phyloP scores from a whole-genome alignment of 1,139 yeast species.

The Lodderomyces parapsilosis region DNA sequence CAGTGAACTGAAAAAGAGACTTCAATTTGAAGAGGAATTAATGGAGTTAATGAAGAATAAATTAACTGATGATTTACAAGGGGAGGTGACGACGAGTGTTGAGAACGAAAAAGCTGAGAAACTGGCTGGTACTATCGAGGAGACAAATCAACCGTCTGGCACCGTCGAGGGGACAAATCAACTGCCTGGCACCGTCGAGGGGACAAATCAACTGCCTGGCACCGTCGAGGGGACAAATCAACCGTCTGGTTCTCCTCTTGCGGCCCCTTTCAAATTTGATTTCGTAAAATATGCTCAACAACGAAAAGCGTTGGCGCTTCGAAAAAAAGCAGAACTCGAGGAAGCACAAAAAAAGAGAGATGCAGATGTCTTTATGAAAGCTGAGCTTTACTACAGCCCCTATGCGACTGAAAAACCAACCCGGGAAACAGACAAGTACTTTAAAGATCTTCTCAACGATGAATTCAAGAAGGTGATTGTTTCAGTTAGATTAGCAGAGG shows the following conservation, averaged over 20 bases:
- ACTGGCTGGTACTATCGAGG: background rate
- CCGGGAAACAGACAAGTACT: conserved; percentile 23
- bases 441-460: conserved; percentile 26
- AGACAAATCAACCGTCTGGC: conserved; percentile 5
- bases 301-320: conserved; percentile 30
- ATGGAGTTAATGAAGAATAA: conserved; percentile 11
- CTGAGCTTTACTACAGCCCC: conserved; percentile 44
- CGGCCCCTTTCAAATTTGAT: conserved; percentile 46
- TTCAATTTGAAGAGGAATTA: conserved; percentile 24
- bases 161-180: conserved; percentile 18
- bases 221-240: conserved; percentile 18
- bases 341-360: conserved; percentile 20
- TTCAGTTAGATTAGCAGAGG: conserved; percentile 37
- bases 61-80: too few relatives aligned
- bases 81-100: too few relatives aligned
- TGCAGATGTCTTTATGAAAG: conserved; percentile 42
- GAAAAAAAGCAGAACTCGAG: conserved; percentile 16
- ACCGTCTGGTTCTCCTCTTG: too few relatives aligned
- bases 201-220: conserved; percentile 12
- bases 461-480: conserved; percentile 37
- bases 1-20: conserved; percentile 25
- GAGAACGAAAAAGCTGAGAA: conserved; percentile 1
- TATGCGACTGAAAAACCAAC: conserved; percentile 30
- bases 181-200: conserved; percentile 14
- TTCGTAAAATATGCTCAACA: conserved; percentile 54